Conservation (phyloP, 495 filamentous ascomycete species). For the Copromyces sp. region DNA sequence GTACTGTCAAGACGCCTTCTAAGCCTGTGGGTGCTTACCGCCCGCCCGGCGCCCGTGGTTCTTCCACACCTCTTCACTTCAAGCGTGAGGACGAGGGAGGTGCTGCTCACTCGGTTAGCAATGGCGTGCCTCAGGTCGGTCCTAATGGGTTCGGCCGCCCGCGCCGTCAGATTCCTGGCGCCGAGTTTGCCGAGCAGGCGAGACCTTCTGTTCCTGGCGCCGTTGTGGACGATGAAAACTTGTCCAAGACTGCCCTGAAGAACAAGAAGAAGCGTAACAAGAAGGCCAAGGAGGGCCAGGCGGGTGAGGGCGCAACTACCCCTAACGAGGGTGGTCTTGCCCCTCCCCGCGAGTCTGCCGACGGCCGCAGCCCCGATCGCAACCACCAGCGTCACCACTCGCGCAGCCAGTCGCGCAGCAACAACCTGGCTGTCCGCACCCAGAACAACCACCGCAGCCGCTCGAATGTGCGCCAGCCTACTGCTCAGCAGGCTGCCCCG, state of each 20-base stretch:
- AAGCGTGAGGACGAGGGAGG: slow-evolving; percentile 97
- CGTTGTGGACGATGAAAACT: slow-evolving; percentile 55
- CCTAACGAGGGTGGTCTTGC: slow-evolving; percentile 27
- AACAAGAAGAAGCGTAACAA: slow-evolving; percentile 99
- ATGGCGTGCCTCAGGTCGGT: slow-evolving; percentile 56
- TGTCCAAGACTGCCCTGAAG: slow-evolving; percentile 83
- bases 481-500: slow-evolving; percentile 19
- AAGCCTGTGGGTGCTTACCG: slow-evolving; percentile 94
- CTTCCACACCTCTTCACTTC: slow-evolving; percentile 82
- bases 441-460: slow-evolving; percentile 33
- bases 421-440: slow-evolving; percentile 38
- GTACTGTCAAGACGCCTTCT: slow-evolving; percentile 78
- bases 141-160: slow-evolving; percentile 72
- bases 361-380: slow-evolving; percentile 57
- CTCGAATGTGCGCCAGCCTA: slow-evolving; percentile 18
- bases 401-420: slow-evolving; percentile 45
- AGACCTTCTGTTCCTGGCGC: slow-evolving; percentile 59
- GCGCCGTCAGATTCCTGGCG: slow-evolving; percentile 44
- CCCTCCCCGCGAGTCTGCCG: slow-evolving; percentile 29
- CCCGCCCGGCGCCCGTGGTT: slow-evolving; percentile 89
- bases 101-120: slow-evolving; percentile 70
- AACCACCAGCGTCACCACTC: slow-evolving; percentile 25
- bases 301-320: slow-evolving; percentile 19
- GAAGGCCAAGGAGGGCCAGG: slow-evolving; percentile 70
- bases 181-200: slow-evolving; percentile 33